Percentiles rank a stretch among this genome's conserved stretches.
Evolutionary conservation across 371 early-diverging fungal species (phyloP).

Genomic region (Blastocladiella emersonii): DNA sequence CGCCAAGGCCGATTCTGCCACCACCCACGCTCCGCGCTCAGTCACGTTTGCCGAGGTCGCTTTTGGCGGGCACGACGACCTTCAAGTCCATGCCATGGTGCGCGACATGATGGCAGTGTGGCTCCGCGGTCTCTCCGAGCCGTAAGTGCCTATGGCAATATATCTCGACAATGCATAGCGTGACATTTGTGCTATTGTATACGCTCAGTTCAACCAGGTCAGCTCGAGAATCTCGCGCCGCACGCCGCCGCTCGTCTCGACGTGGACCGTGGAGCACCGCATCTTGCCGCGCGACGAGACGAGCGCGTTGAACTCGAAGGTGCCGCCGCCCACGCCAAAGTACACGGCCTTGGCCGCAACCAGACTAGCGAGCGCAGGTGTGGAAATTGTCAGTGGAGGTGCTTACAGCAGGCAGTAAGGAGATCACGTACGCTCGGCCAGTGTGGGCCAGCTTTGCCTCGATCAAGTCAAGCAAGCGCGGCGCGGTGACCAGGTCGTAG

Average conservation of each 20-base stretch:
- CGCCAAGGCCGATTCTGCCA: no score
- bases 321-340: conserved; percentile 77
- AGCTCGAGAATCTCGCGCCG: conserved; percentile 66
- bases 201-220: conserved; percentile 31
- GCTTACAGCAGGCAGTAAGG: no score
- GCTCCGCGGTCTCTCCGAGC: no score
- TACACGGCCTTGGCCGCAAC: conserved; percentile 87
- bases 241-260: conserved; percentile 43
- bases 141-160: no score
- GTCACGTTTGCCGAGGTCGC: not conserved
- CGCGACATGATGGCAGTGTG: not conserved
- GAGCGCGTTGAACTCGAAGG: conserved; percentile 48
- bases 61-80: not conserved
- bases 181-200: no score
- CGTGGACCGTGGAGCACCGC: conserved; percentile 41
- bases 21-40: no score
- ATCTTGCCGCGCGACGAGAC: conserved; percentile 42
- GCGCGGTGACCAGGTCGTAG: conserved; percentile 49
- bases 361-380: conserved; percentile 35
- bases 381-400: no score
- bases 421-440: conserved; percentile 49
- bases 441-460: conserved; percentile 42
- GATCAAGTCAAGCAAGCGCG: conserved; percentile 44
- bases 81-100: not conserved
- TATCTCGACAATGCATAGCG: no score